Evolutionary conservation across 768 basidiomycete species (phyloP).

Genomic region (Favolaschia claudopus): DNA sequence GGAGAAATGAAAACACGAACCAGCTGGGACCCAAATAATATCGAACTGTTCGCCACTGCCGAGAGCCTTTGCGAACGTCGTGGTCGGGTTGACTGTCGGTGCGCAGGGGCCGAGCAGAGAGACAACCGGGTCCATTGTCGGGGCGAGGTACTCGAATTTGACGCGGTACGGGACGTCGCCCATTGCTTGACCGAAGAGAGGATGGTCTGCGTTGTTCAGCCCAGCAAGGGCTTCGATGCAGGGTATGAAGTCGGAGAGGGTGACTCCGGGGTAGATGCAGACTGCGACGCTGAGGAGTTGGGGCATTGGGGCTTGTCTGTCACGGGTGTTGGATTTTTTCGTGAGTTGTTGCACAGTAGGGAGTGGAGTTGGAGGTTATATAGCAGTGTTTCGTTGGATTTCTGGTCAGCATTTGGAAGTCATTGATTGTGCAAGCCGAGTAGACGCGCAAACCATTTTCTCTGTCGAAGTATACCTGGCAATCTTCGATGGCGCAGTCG

Average conservation of each 20-base stretch:
- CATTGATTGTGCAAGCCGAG: too few relatives aligned
- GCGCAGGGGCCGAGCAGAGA: neutral
- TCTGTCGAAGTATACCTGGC: too few relatives aligned
- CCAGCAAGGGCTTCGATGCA: slow-evolving; percentile 18
- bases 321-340: too few relatives aligned
- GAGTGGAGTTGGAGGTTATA: too few relatives aligned
- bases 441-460: too few relatives aligned
- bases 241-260: slow-evolving; percentile 26
- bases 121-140: slow-evolving; percentile 19
- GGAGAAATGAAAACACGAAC: neutral
- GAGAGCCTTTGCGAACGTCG: slow-evolving; percentile 20
- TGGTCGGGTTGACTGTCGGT: slow-evolving; percentile 21
- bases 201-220: slow-evolving; percentile 15
- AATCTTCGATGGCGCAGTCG: too few relatives aligned
- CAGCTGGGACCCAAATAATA: slow-evolving; percentile 27
- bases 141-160: slow-evolving; percentile 19
- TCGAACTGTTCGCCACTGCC: slow-evolving; percentile 23
- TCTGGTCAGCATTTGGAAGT: too few relatives aligned
- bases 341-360: too few relatives aligned
- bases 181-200: neutral
- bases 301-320: too few relatives aligned
- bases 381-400: too few relatives aligned
- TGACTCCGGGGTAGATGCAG: slow-evolving; percentile 20
- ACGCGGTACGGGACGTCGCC: slow-evolving; percentile 17
- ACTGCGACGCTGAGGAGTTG: slow-evolving; percentile 22